Evolutionary conservation across 2,329 filamentous ascomycete species (phyloP).

Genomic region (Dactylellina sp.): DNA sequence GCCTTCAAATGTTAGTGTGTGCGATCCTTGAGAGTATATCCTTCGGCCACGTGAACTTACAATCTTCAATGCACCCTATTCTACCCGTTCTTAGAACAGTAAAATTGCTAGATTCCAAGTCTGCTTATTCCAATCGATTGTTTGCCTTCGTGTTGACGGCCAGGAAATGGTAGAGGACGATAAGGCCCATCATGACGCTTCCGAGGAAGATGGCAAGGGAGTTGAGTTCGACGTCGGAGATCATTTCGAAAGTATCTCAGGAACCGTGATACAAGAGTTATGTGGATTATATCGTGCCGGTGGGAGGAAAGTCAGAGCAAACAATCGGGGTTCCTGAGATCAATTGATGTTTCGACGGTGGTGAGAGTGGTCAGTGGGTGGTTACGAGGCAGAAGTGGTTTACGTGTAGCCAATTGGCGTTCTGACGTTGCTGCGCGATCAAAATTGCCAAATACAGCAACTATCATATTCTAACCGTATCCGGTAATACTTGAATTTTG

Average conservation of each 20-base stretch:
- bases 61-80: background rate
- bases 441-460: conserved; percentile 34
- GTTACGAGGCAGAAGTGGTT: conserved; percentile 25
- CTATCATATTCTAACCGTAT: background rate
- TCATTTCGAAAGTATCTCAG: conserved; percentile 72
- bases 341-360: background rate
- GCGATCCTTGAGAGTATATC: too few species aligned
- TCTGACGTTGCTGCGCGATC: conserved; percentile 35
- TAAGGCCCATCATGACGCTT: conserved; percentile 87
- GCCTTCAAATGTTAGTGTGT: too few species aligned
- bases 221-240: conserved; percentile 92
- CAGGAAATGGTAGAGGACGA: conserved; percentile 94
- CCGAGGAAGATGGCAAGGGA: conserved; percentile 92
- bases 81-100: background rate
- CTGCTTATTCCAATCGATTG: conserved; percentile 57
- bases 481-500: conserved; percentile 30
- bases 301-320: background rate
- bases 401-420: conserved; percentile 41
- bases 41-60: background rate
- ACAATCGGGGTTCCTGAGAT: background rate
- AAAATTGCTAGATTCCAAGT: background rate
- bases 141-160: conserved; percentile 85
- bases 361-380: conserved; percentile 4
- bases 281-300: background rate
- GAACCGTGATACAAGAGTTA: background rate